A percentile compares a stretch with the other conserved stretches of the same genome.
Conservation (phyloP, 2,329 filamentous ascomycete species). For the Colletotrichum plurivorum region DNA sequence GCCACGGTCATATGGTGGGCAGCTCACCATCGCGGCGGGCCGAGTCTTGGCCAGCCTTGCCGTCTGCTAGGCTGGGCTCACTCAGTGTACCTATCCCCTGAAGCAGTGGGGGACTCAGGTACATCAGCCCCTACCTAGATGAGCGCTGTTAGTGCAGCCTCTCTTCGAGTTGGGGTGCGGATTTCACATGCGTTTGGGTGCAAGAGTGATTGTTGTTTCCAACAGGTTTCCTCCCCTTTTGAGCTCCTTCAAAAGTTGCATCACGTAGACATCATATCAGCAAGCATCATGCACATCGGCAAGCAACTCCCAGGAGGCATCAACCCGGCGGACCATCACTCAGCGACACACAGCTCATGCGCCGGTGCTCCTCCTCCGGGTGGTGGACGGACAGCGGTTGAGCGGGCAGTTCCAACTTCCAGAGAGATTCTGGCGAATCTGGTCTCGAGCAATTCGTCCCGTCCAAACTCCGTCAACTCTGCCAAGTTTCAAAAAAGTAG, state of each 20-base stretch:
- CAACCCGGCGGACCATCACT: background rate
- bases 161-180: background rate
- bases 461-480: slow-evolving; percentile 14
- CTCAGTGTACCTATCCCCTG: no score
- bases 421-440: slow-evolving; percentile 8
- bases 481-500: slow-evolving; percentile 15
- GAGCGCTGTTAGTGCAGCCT: background rate
- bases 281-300: slow-evolving; percentile 17
- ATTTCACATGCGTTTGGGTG: background rate
- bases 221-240: background rate
- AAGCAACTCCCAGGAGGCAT: slow-evolving; percentile 11
- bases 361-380: slow-evolving; percentile 14
- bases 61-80: no score
- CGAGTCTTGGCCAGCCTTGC: no score
- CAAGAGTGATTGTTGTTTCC: background rate
- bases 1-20: background rate
- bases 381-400: background rate
- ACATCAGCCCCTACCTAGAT: no score
- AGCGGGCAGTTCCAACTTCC: background rate
- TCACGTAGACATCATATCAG: slow-evolving; percentile 36
- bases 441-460: slow-evolving; percentile 12
- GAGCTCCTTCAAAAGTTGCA: slow-evolving; percentile 16
- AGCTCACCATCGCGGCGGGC: no score
- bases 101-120: no score
- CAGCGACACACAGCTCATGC: no score